Evolutionary conservation across 208 protist species (phyloP).

Genomic region (Trichomonas gallinae): DNA sequence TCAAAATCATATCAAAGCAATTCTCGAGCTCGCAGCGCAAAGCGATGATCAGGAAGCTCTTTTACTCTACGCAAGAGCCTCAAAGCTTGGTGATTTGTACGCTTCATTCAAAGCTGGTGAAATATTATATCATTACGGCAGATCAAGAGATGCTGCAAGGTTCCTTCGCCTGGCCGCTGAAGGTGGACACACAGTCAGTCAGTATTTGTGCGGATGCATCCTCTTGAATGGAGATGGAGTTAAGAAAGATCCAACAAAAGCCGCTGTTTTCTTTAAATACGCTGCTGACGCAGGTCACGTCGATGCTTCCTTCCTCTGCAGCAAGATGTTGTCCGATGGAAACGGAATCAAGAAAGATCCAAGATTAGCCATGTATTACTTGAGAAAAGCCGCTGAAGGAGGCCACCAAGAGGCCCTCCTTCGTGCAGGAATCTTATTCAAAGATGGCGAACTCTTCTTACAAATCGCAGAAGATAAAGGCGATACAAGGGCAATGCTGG

Average conservation of each 20-base stretch:
- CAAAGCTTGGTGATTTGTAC: not conserved
- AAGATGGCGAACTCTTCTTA: not conserved
- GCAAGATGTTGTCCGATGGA: not conserved
- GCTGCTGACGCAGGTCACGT: not conserved
- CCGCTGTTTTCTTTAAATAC: not conserved
- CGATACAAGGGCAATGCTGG: not conserved
- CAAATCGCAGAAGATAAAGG: not conserved
- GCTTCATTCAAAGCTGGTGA: not conserved
- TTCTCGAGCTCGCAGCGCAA: not conserved
- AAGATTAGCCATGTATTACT: not conserved
- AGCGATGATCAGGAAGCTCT: not conserved
- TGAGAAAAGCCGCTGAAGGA: not conserved
- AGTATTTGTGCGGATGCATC: not conserved
- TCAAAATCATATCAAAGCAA: not conserved
- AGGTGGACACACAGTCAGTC: not conserved
- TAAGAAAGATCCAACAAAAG: not conserved
- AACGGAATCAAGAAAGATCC: not conserved
- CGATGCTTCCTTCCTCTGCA: not conserved
- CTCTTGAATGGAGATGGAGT: not conserved
- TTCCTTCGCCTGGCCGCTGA: not conserved
- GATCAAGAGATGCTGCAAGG: not conserved
- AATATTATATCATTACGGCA: not conserved
- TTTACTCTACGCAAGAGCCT: not conserved
- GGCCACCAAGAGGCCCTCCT: not conserved
- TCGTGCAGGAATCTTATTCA: not conserved